phyloP scores from a whole-genome alignment of 495 filamentous ascomycete genomes.

The Schizothecium vesticola region DNA sequence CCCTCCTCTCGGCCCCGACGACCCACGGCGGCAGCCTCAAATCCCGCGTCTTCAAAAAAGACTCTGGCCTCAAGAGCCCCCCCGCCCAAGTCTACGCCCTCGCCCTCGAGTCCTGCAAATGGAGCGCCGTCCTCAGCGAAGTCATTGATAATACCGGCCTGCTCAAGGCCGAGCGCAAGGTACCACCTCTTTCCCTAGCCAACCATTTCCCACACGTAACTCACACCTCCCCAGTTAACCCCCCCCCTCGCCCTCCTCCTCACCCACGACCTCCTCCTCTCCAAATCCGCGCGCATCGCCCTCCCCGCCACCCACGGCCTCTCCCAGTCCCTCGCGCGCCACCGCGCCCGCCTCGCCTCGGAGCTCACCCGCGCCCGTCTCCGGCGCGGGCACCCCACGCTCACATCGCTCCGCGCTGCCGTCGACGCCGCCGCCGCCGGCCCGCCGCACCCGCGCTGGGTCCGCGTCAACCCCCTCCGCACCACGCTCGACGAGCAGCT shows the following conservation, averaged over 20 bases:
- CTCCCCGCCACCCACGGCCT: constrained; percentile 72
- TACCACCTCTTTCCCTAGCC: constrained; percentile 29
- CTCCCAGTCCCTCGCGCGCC: constrained; percentile 63
- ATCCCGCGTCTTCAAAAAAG: constrained; percentile 68
- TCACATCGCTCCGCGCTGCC: constrained; percentile 56
- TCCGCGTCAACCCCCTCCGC: constrained; percentile 77
- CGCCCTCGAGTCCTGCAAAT: constrained; percentile 79
- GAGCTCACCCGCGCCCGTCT: constrained; percentile 79
- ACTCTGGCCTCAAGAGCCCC: constrained; percentile 59
- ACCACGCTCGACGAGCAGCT: constrained; percentile 64
- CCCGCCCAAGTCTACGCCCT: constrained; percentile 83
- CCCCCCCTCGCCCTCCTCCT: constrained; percentile 77
- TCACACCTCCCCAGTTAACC: constrained; percentile 54
- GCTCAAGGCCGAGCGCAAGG: constrained; percentile 74
- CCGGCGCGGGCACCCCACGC: constrained; percentile 57
- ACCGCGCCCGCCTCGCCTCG: constrained; percentile 73
- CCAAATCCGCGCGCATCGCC: constrained; percentile 67
- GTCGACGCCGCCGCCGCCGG: constrained; percentile 44
- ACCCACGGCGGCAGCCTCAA: constrained; percentile 71
- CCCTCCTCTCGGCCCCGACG: constrained; percentile 57
- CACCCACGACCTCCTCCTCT: constrained; percentile 77
- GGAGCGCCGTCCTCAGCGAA: constrained; percentile 77
- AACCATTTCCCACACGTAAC: not conserved
- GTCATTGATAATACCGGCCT: constrained; percentile 73
- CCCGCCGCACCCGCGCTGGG: constrained; percentile 69